Conservation (phyloP, 768 basidiomycete genomes). For the Mycena filopes region DNA sequence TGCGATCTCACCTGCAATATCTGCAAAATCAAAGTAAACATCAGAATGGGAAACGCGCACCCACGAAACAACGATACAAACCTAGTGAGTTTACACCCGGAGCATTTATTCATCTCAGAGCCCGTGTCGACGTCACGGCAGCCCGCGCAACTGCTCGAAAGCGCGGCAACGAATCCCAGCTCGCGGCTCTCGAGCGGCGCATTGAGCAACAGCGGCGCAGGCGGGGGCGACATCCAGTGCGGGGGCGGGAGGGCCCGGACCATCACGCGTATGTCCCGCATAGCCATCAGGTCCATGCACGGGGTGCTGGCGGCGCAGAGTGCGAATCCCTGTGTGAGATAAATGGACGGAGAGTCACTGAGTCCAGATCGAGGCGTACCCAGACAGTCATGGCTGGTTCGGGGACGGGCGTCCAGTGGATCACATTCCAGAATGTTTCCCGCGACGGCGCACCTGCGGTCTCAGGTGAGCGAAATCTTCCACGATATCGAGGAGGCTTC, state of each 20-base stretch:
- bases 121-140: conserved; percentile 8
- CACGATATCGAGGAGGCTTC: too few relatives aligned
- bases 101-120: conserved; percentile 14
- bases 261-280: not conserved
- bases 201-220: not conserved
- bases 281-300: conserved; percentile 5
- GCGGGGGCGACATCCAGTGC: conserved; percentile 7
- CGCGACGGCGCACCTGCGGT: not conserved
- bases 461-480: too few relatives aligned
- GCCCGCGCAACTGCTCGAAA: conserved; percentile 10
- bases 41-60: not conserved
- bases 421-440: conserved; percentile 17
- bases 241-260: not conserved
- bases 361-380: not conserved
- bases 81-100: conserved; percentile 18
- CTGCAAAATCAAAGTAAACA: not conserved
- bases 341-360: not conserved
- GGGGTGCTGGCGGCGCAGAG: not conserved
- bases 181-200: not conserved
- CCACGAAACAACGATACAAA: not conserved
- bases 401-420: conserved; percentile 16
- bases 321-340: conserved; percentile 7
- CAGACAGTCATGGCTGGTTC: conserved; percentile 7
- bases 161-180: not conserved
- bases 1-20: conserved; percentile 14